These are phyloP conservation scores for Daldinia sp. DNA, from an alignment of 2,329 filamentous ascomycete genomes.

Conservation along the genomic window DNA sequence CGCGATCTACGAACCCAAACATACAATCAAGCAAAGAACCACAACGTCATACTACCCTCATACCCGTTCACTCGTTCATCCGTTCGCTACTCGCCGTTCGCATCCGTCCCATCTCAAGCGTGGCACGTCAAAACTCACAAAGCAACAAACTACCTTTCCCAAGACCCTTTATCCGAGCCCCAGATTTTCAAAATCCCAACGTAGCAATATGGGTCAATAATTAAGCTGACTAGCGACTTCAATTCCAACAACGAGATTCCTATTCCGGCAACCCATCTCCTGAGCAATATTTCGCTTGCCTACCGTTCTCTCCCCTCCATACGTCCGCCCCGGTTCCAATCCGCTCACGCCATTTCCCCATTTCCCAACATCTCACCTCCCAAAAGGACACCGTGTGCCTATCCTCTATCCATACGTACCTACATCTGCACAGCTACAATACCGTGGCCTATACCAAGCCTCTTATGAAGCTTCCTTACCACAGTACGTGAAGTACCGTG, in stretches of 20 bases:
- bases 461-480: not conserved
- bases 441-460: not conserved
- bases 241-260: not conserved
- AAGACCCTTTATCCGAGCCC: too few species aligned
- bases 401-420: too few species aligned
- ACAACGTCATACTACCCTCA: not conserved
- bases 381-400: not conserved
- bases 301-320: not conserved
- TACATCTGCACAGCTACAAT: too few species aligned
- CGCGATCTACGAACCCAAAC: not conserved
- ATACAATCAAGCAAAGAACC: not conserved
- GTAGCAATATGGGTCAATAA: not conserved
- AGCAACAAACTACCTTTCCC: too few species aligned
- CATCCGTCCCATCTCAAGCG: too few species aligned
- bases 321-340: too few species aligned
- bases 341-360: too few species aligned
- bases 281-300: not conserved
- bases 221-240: not conserved
- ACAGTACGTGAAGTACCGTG: too few species aligned
- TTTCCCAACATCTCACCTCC: not conserved
- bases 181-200: not conserved
- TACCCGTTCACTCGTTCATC: not conserved
- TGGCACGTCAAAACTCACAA: too few species aligned
- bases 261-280: not conserved
- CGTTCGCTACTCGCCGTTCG: too few species aligned